Base-by-base conservation (phyloP, 2,329 filamentous ascomycete genomes). In the Neophaeococcomyces mojaviensis region DNA sequence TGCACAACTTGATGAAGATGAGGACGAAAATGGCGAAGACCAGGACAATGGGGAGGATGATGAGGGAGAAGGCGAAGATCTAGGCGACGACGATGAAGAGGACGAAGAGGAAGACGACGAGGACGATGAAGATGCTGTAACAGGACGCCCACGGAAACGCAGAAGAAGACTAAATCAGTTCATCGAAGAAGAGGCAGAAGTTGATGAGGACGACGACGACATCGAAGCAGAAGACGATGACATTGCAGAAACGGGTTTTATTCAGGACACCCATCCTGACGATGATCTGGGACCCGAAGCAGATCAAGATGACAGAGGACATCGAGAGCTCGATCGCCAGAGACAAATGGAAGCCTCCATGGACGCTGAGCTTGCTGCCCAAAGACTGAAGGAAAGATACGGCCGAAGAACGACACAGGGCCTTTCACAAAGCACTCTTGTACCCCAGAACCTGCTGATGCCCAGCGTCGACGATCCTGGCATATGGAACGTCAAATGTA, bases 181-280 rank as follows among this genome's bases (percentile, higher is more conserved):
- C 79, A 82, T 98, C 69, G 92, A 98, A 80, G 87, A 90, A 60
- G 92, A 98, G 74, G 92, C 92, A 64, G 92, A 96, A 69, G 92
- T 98, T 57, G 92, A 97, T 61, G 92, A 86, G 49, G 82, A 94
- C 53, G 88, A 94, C 58, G 88, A 95, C 58, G 86, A 88, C 55
- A 83, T 78, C 55, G 86, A 86, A 51, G 88, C 94, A 54, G 88
- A 94, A 42, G 90, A 96, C 57, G 88, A 94, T 57, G 88, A 94
- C 45, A 81, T 86, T 49, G 82, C 88, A 57, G 88, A 76, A 47
- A 88, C 88, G 47, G 84, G 86, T 55, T 88, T 92, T 62, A 88
- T 88, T 61, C 86, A 88, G 55, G 86, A 94, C 63, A 86, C 86
- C 53, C 88, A 97, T 63, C 87, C 87, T 5, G 89, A 95, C 64